A percentile compares a stretch with the other conserved stretches of the same genome.
Conservation (phyloP, 2,329 filamentous ascomycete species). For the Aspergillus pseudotamarii region DNA sequence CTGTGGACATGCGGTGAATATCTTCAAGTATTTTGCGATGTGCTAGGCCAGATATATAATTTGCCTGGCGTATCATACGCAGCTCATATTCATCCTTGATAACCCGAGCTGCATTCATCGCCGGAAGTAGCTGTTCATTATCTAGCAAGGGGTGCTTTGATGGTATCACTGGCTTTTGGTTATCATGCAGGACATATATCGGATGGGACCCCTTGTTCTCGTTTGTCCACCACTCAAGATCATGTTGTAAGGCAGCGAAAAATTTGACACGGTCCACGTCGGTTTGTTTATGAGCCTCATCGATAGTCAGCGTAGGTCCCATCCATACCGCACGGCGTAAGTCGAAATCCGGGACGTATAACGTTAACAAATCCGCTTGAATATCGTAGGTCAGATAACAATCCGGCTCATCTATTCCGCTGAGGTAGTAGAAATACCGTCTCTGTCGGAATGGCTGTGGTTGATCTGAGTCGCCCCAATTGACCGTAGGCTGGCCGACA, state of each 20-base stretch:
- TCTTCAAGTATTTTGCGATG: slow-evolving; percentile 65
- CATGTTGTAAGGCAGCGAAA: slow-evolving; percentile 50
- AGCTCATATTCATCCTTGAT: slow-evolving; percentile 77
- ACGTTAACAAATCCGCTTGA: slow-evolving; percentile 62
- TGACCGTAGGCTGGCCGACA: slow-evolving; percentile 52
- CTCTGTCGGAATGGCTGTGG: slow-evolving; percentile 59
- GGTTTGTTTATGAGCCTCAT: slow-evolving; percentile 63
- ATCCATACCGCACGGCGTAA: slow-evolving; percentile 49
- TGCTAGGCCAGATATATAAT: slow-evolving; percentile 68
- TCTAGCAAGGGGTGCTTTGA: slow-evolving; percentile 29
- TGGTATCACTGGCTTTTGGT: slow-evolving; percentile 33
- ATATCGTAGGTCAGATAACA: slow-evolving; percentile 62
- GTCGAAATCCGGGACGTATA: slow-evolving; percentile 74
- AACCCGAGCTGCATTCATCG: slow-evolving; percentile 69
- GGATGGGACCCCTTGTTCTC: slow-evolving; percentile 28
- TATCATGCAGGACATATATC: slow-evolving; percentile 42
- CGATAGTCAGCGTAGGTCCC: slow-evolving; percentile 44
- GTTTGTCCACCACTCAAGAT: slow-evolving; percentile 49
- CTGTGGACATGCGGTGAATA: slow-evolving; percentile 69
- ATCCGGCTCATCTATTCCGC: slow-evolving; percentile 56
- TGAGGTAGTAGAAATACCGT: slow-evolving; percentile 65
- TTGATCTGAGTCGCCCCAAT: slow-evolving; percentile 63
- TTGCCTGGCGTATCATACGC: slow-evolving; percentile 71
- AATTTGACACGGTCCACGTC: slow-evolving; percentile 74
- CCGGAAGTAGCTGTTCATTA: slow-evolving; percentile 39